phyloP scores from a whole-genome alignment of 2,329 filamentous ascomycete genomes.

The Curvularia spicifera region DNA sequence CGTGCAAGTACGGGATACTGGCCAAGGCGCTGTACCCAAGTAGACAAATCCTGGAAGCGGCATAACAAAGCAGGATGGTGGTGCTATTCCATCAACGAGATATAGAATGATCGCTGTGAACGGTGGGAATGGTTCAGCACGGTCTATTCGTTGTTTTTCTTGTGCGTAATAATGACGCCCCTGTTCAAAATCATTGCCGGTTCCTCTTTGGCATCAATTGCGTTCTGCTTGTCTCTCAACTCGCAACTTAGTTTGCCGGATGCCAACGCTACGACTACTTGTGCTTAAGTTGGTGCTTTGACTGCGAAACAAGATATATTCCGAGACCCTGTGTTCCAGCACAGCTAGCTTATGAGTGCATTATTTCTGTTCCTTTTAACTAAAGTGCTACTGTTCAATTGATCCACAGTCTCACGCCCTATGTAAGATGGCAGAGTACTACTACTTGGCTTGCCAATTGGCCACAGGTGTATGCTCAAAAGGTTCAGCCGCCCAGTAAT shows the following conservation, averaged over 20 bases:
- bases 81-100: too few relatives aligned
- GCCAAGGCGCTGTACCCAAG: too few relatives aligned
- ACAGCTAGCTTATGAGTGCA: slow-evolving; percentile 54
- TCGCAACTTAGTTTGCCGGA: slow-evolving; percentile 26
- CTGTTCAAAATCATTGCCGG: slow-evolving; percentile 26
- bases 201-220: slow-evolving; percentile 37
- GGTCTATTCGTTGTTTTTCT: not conserved
- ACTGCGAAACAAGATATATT: slow-evolving; percentile 34
- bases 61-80: too few relatives aligned
- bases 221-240: slow-evolving; percentile 32
- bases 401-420: slow-evolving; percentile 53
- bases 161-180: slow-evolving; percentile 32
- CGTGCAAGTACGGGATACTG: too few relatives aligned
- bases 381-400: slow-evolving; percentile 49
- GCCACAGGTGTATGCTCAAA: slow-evolving; percentile 54
- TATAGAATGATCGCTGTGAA: too few relatives aligned
- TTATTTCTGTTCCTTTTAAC: slow-evolving; percentile 56
- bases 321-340: slow-evolving; percentile 50
- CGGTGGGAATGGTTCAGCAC: not conserved
- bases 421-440: slow-evolving; percentile 56
- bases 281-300: slow-evolving; percentile 40
- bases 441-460: slow-evolving; percentile 54
- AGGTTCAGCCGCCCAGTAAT: slow-evolving; percentile 53
- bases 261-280: slow-evolving; percentile 37
- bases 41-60: too few relatives aligned